phyloP scores from a whole-genome alignment of 2,329 filamentous ascomycete genomes.

The Immersiporthe knoxdaviesiana region DNA sequence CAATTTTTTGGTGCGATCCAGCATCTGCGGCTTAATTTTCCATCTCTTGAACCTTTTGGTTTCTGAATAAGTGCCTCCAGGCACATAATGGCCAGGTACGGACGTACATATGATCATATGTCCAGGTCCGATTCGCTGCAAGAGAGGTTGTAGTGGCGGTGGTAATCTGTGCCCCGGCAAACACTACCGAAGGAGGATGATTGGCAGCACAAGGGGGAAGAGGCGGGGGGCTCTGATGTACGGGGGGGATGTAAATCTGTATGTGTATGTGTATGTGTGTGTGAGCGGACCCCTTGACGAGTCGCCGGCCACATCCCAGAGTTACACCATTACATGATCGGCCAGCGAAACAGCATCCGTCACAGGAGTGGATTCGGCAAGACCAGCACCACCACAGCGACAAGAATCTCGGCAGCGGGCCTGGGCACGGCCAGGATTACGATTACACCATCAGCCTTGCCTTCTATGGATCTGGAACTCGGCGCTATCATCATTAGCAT shows the following conservation, averaged over 20 bases:
- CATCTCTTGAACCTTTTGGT: too few species aligned
- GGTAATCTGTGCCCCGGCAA: background rate
- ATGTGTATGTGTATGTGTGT: too few species aligned
- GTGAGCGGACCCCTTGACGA: background rate
- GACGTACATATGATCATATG: too few species aligned
- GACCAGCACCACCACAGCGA: background rate
- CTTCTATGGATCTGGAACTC: background rate
- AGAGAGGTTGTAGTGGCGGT: background rate
- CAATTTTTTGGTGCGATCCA: too few species aligned
- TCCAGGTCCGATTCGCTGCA: background rate
- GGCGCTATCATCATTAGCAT: background rate
- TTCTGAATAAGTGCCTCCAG: too few species aligned
- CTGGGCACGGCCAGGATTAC: background rate
- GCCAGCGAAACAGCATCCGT: constrained; percentile 23
- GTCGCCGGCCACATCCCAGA: constrained; percentile 17
- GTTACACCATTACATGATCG: constrained; percentile 26
- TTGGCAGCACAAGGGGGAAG: background rate
- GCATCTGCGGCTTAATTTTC: background rate
- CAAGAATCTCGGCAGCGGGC: background rate
- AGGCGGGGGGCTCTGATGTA: background rate
- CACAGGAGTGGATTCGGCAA: constrained; percentile 12
- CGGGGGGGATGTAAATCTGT: background rate
- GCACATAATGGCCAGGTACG: too few species aligned
- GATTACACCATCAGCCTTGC: background rate
- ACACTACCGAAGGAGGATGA: background rate